phyloP scores from a whole-genome alignment of 148 eudicot species.

The Vaccinium corymbosum region DNA sequence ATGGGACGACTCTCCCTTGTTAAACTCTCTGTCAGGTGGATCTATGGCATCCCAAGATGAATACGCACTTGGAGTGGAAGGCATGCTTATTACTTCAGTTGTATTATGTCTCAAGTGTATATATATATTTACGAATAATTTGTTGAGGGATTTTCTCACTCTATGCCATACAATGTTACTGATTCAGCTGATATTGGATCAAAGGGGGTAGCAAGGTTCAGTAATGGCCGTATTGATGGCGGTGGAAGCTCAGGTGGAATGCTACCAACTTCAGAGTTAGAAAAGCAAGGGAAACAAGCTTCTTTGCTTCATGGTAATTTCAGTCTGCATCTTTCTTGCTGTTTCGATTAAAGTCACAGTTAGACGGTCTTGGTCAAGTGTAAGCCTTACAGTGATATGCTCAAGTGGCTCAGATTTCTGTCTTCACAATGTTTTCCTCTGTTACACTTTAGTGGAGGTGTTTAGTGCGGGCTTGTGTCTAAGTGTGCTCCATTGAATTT shows the following conservation, averaged over 20 bases:
- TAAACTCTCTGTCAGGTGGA: conserved; percentile 45
- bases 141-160: conserved; percentile 19
- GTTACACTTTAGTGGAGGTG: neutral
- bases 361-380: neutral
- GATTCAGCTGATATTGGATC: conserved; percentile 54
- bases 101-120: neutral
- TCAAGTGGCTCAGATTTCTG: neutral
- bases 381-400: neutral
- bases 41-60: conserved; percentile 55
- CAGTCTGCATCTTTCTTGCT: neutral
- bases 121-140: neutral
- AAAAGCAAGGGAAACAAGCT: conserved; percentile 39
- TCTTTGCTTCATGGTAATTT: conserved; percentile 54
- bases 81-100: conserved; percentile 31
- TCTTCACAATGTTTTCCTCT: neutral
- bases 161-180: conserved; percentile 28
- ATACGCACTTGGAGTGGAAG: conserved; percentile 54
- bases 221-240: conserved; percentile 34
- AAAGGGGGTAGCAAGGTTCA: conserved; percentile 38
- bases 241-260: conserved; percentile 46
- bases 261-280: conserved; percentile 39
- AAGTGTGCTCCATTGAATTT: neutral
- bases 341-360: neutral
- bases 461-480: neutral
- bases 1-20: conserved; percentile 70